phyloP scores from a whole-genome alignment of 371 early-diverging fungal genomes.

The Mucor indicus region DNA sequence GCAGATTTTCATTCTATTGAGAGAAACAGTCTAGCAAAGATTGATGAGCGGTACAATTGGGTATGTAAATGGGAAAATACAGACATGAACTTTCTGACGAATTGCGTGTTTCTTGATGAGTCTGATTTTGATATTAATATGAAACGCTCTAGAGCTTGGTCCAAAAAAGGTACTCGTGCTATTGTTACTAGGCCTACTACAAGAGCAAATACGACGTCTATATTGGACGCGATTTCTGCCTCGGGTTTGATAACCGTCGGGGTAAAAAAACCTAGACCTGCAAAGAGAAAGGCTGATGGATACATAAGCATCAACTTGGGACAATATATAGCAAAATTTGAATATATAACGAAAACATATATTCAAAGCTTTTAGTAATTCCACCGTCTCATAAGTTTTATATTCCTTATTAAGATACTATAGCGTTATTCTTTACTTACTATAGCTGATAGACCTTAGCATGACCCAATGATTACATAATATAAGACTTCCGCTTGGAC shows the following conservation, averaged over 20 bases:
- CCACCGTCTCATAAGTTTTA: too few relatives aligned
- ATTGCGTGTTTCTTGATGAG: slow-evolving; percentile 16
- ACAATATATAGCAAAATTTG: too few relatives aligned
- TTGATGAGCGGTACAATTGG: not conserved
- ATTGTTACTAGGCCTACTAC: slow-evolving; percentile 17
- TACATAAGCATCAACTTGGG: too few relatives aligned
- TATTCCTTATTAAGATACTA: too few relatives aligned
- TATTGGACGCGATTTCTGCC: slow-evolving; percentile 23
- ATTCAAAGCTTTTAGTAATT: too few relatives aligned
- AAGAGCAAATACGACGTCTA: slow-evolving; percentile 22
- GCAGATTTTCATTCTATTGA: not conserved
- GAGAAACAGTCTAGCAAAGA: not conserved
- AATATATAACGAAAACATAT: too few relatives aligned
- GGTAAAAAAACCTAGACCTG: slow-evolving; percentile 21
- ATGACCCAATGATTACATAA: too few relatives aligned
- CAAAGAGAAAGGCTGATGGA: slow-evolving; percentile 21
- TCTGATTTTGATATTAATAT: slow-evolving; percentile 21
- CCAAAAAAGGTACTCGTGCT: slow-evolving; percentile 11
- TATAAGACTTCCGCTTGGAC: too few relatives aligned
- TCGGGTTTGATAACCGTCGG: slow-evolving; percentile 21
- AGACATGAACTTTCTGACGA: slow-evolving; percentile 12
- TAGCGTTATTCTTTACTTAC: too few relatives aligned
- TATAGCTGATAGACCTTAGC: too few relatives aligned
- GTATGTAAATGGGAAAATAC: slow-evolving; percentile 14
- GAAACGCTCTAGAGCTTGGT: slow-evolving; percentile 18